Conservation (phyloP, 257 asterid species). For the Solanum habrochaites region DNA sequence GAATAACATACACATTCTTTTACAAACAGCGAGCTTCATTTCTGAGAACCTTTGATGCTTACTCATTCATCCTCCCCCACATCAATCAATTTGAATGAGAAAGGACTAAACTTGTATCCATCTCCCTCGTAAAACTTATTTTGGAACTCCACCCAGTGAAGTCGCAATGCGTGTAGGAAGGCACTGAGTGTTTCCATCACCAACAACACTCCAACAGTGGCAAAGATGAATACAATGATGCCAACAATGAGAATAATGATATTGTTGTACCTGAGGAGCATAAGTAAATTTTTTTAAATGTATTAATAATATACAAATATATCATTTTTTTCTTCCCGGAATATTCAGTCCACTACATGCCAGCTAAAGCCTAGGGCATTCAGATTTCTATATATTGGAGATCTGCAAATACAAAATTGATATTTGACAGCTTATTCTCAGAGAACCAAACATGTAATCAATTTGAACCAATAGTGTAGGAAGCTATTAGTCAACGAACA, state of each 20-base stretch:
- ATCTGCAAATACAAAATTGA: not conserved
- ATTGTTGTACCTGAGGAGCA: constrained; percentile 31
- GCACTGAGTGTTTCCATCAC: constrained; percentile 99
- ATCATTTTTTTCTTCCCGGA: not conserved
- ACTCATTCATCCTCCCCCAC: constrained; percentile 60
- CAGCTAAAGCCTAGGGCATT: not conserved
- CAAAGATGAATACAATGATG: constrained; percentile 56
- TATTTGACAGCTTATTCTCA: not conserved
- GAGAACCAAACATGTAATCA: not conserved
- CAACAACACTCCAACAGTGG: constrained; percentile 85
- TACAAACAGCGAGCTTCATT: not conserved
- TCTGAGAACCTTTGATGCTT: not conserved
- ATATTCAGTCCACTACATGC: not conserved
- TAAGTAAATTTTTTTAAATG: not conserved
- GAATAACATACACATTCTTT: constrained; percentile 16
- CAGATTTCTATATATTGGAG: not conserved
- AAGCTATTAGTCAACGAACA: not conserved
- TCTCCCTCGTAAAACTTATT: constrained; percentile 97
- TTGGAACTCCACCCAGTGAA: constrained; percentile 97
- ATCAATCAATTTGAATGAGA: constrained; percentile 43
- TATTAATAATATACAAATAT: not conserved
- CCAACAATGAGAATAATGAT: constrained; percentile 59
- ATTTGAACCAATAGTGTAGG: not conserved
- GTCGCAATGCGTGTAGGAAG: constrained; percentile 90
- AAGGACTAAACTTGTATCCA: constrained; percentile 84